Conservation (phyloP, 1,139 yeast genomes). For the Saccharomycopsis hybrid region DNA sequence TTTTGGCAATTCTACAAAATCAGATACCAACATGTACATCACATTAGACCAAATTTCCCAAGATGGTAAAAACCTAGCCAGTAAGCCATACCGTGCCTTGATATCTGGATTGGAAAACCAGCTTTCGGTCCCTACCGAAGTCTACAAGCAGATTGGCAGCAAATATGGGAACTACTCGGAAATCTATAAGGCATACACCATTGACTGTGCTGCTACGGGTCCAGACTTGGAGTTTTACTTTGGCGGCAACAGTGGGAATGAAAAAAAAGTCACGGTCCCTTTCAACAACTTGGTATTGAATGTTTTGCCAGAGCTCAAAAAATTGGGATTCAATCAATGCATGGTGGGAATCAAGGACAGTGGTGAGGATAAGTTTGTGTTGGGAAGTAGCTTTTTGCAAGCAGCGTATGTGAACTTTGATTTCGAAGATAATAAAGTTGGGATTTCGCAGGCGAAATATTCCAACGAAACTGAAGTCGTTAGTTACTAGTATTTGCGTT, state of each 20-base stretch:
- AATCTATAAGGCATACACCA: not conserved
- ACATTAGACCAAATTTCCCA: conserved; percentile 36
- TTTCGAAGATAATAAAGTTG: conserved; percentile 42
- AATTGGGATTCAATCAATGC: conserved; percentile 19
- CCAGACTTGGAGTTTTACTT: conserved; percentile 1
- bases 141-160: not conserved
- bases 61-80: conserved; percentile 23
- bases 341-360: conserved; percentile 24
- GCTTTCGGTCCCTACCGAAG: not conserved
- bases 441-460: conserved; percentile 39
- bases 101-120: not conserved
- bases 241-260: not conserved
- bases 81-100: not conserved
- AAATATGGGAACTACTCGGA: not conserved
- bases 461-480: conserved; percentile 12
- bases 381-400: conserved; percentile 52
- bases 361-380: conserved; percentile 25
- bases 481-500: not conserved
- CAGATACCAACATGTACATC: not conserved
- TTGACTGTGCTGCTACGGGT: not conserved
- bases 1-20: conserved; percentile 24
- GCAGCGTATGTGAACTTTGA: conserved; percentile 53
- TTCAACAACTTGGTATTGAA: not conserved
- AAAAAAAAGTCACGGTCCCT: not conserved
- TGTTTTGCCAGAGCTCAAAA: not conserved